A percentile compares a stretch with the other conserved stretches of the same genome.
phyloP scores from a whole-genome alignment of 495 filamentous ascomycete species.

The Apiosordaria backusii region DNA sequence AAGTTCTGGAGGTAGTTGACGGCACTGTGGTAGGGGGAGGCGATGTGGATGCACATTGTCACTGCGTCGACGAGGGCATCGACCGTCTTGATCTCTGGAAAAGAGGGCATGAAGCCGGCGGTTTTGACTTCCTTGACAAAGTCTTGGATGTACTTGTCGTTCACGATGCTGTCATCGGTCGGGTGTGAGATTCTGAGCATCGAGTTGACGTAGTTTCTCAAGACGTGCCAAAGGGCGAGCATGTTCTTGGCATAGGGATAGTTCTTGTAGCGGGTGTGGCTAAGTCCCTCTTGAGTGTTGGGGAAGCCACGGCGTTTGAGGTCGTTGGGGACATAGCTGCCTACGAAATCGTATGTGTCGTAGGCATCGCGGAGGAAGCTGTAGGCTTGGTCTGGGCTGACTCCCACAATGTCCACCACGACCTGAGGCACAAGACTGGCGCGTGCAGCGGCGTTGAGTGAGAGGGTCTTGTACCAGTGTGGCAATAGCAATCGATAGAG shows the following conservation, averaged over 20 bases:
- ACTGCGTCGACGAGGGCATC: slow-evolving; percentile 81
- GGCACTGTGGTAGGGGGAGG: slow-evolving; percentile 47
- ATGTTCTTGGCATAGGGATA: slow-evolving; percentile 47
- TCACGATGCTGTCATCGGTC: slow-evolving; percentile 26
- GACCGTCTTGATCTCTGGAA: slow-evolving; percentile 73
- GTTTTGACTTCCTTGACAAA: slow-evolving; percentile 40
- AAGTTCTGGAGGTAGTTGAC: slow-evolving; percentile 52
- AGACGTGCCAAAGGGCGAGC: slow-evolving; percentile 37
- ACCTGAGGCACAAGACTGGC: slow-evolving; percentile 42
- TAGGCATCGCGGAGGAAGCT: slow-evolving; percentile 35
- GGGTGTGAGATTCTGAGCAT: slow-evolving; percentile 29
- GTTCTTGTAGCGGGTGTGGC: slow-evolving; percentile 41
- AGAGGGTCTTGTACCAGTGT: slow-evolving; percentile 50
- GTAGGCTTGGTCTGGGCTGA: slow-evolving; percentile 28
- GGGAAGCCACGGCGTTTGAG: slow-evolving; percentile 44
- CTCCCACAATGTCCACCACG: slow-evolving; percentile 38
- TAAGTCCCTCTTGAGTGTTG: slow-evolving; percentile 32
- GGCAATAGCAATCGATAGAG: slow-evolving; percentile 42
- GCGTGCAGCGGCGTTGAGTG: slow-evolving; percentile 49
- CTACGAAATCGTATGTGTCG: slow-evolving; percentile 40
- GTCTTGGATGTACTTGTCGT: slow-evolving; percentile 31
- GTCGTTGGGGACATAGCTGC: slow-evolving; percentile 45
- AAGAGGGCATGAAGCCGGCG: slow-evolving; percentile 33
- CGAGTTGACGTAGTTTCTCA: slow-evolving; percentile 36
- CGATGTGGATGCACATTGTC: slow-evolving; percentile 54